Evolutionary conservation across 495 filamentous ascomycete species (phyloP), one percentile per base, ranked within the genome.

Genomic region (Pseudomonodictys pantanalensis): DNA sequence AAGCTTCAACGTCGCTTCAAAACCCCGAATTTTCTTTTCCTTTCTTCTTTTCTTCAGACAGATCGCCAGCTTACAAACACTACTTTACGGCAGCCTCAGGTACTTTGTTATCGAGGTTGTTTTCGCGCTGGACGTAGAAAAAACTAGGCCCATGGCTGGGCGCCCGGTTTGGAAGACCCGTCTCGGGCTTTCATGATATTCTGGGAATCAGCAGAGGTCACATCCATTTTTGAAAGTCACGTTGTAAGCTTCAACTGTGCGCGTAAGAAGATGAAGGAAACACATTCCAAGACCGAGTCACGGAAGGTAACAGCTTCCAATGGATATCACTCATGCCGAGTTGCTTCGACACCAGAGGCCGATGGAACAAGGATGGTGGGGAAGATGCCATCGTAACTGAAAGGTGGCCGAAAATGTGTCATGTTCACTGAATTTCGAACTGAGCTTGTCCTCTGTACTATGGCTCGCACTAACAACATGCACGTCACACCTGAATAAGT

Each of bases 131-230:
- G 69, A 85, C 86, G 84, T 70, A 89, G 83, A 89, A 56, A 22
- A 67, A 72, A 75, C 56, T 64, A 66, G 68, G 80, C 86, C 84
- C 83, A 81, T 87, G 77, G 84, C 86, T 90, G 86, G 86, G 86
- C 86, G 84, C 86, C 85, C 80, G 80, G 73, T 71, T 83, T 87
- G 78, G 83, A 88, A 80, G 79, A 74, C 79, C 82, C 82, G 74
- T 87, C 81, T 73, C 70, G 81, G 79, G 75, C 76, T 81, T 78
- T 69, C 72, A 41, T 78, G 85, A 86, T 76, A 80, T 77, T 68
- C 74, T 81, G 78, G 86, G 86, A 89, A 89, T 89, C 86, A 89
- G 86, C 83, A 81, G 84, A 77, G 86, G 86, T 86, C 76, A 89
- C 84, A 89, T 74, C 24, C 15, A 53, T 20, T n/a, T n/a, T n/a